Evolutionary conservation across 768 basidiomycete genomes (phyloP), one percentile per base, ranked within the genome.

Genomic region (Dioszegia crocea): DNA sequence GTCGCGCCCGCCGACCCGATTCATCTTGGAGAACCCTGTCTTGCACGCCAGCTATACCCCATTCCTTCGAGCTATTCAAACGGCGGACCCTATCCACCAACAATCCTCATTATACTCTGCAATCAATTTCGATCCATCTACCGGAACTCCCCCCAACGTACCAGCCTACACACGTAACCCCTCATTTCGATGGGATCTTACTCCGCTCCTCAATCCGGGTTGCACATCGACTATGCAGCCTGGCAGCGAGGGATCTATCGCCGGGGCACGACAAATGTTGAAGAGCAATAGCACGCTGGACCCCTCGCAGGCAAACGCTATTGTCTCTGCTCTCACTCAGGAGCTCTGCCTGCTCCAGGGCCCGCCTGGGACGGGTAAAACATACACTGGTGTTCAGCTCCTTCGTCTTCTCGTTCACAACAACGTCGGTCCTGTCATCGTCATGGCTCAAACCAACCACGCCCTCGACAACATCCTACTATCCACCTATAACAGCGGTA

Each of bases 321-420:
- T 89, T 2, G 70, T 90, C 2, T 82, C 85, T 56, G 78, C 83
- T 0, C 70, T 89, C 36, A 82, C 80, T 0, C 75, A 83, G 47
- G 85, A 88, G 63, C 70, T 89, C 0, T 79, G 83, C 0, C 74
- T 89, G 46, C 86, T 90, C 39, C 88, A 89, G 76, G 88, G 88
- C 85, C 88, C 88, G 27, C 88, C 88, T 1, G 88, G 88, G 0
- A 89, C 88, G 0, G 88, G 88, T 61, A 88, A 88, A 84, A 84
- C 83, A 21, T 88, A 80, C 64, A 86, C 85, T 2, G 86, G 85
- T 0, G 81, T 85, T 4, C 86, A 89, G 68, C 79, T 89, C 14
- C 68, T 89, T 10, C 83, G 86, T 0, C 82, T 88, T 3, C 76
- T 89, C 17, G 70, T 86, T 4, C 71, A 77, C 0, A 84, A 83